phyloP scores from a whole-genome alignment of 2,329 filamentous ascomycete genomes.

The Chaetomium sp. region DNA sequence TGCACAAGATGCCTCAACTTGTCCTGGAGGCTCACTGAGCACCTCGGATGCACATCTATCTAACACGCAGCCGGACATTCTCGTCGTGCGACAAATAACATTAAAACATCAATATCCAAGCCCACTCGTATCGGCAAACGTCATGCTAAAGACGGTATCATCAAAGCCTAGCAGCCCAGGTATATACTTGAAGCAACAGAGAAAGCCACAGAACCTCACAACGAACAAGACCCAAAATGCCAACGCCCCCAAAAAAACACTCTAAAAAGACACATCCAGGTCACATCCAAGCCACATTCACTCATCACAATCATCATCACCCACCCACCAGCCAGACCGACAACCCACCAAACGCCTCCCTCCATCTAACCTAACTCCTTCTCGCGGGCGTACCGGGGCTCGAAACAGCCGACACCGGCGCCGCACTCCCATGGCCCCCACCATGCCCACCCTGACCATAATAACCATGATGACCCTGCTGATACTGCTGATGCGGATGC shows the following conservation, averaged over 20 bases:
- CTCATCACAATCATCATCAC: neutral
- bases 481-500: neutral
- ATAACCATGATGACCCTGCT: neutral
- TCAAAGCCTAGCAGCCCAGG: neutral
- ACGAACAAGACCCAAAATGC: neutral
- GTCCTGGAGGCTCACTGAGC: no score
- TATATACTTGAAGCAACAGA: no score
- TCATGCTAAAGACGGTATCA: slow-evolving; percentile 13
- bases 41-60: no score
- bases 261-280: neutral
- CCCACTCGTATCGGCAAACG: neutral
- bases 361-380: neutral
- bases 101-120: neutral
- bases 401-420: slow-evolving; percentile 12
- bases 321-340: no score
- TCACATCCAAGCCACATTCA: neutral
- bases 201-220: neutral
- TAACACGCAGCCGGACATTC: no score
- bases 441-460: neutral
- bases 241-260: neutral
- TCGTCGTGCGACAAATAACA: neutral
- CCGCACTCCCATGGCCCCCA: neutral
- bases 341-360: neutral
- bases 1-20: no score
- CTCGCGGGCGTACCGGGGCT: slow-evolving; percentile 7